Evolutionary conservation across 495 filamentous ascomycete species (phyloP), one percentile per base, ranked within the genome.

Genomic region (Aspergillus wentii): DNA sequence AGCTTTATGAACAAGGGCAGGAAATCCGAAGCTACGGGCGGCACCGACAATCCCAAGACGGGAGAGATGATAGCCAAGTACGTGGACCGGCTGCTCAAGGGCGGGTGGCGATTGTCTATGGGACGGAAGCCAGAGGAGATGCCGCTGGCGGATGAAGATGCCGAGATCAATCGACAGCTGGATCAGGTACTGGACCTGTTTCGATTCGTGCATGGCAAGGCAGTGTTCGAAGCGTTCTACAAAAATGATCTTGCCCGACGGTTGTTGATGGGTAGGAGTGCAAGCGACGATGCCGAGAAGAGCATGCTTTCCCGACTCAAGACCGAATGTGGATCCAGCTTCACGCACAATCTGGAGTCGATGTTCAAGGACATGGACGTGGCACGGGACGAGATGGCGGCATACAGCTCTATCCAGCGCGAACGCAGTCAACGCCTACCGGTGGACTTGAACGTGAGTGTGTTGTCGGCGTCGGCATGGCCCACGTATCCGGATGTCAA

Each of bases 291-390:
- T 64, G 91, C 92, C 0, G 92, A 99, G 64, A 78, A 88, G 43
- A 94, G 83, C 65, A 99, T 97, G 94, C 72, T 97, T 18, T 61
- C 84, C 17, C 82, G 90, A 46, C 67, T 99, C 37, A 94, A 90
- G 68, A 88, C 79, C 37, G 91, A 97, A 67, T 97, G 92, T 56
- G 94, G 94, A 17, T 81, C 85, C 3, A 81, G 74, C 46, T 97
- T 97, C 55, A 97, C 94, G 1, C 87, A 95, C 49, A 97, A 99
- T 51, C 73, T 99, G 2, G 92, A 99, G 59, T 85, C 88, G 22
- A 99, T 99, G 92, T 97, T 99, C 69, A 95, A 94, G 53, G 92
- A 99, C 51, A 86, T 96, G 59, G 90, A 95, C 44, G 72, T 96
- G 35, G 84, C 83, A 9, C 77, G 80, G 22, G 90, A 95, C 41